Percentiles rank a stretch among this genome's conserved stretches.
Conservation (phyloP, 768 basidiomycete genomes). For the Pleurotus eryngii region DNA sequence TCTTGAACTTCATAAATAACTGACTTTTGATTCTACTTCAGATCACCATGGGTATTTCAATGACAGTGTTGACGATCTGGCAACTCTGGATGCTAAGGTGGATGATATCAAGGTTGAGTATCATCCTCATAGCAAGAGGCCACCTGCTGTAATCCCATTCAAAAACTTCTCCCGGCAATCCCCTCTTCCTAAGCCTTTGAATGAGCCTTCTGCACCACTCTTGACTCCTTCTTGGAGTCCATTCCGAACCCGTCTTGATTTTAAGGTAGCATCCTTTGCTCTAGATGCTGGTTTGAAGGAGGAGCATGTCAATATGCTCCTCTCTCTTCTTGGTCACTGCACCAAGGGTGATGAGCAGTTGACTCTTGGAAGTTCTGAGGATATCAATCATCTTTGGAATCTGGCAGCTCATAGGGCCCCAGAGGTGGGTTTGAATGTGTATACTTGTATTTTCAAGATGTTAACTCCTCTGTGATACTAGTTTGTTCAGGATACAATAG, state of each 20-base stretch:
- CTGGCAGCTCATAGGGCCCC: constrained; percentile 6
- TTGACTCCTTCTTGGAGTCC: constrained; percentile 21
- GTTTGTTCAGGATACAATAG: constrained; percentile 15
- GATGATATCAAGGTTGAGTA: constrained; percentile 25
- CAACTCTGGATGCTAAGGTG: background rate
- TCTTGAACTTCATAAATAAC: too few species aligned
- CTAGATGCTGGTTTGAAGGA: constrained; percentile 18
- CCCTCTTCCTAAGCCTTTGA: background rate
- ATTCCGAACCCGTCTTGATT: constrained; percentile 21
- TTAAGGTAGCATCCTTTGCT: constrained; percentile 23
- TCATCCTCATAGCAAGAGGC: constrained; percentile 16
- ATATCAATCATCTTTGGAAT: constrained; percentile 17
- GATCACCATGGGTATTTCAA: too few species aligned
- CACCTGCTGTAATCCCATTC: constrained; percentile 7
- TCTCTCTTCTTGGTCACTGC: constrained; percentile 15
- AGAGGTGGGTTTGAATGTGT: constrained; percentile 6
- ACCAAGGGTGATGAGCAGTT: constrained; percentile 7
- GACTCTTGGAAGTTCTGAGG: constrained; percentile 11
- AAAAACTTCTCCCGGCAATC: too few species aligned
- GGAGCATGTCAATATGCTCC: constrained; percentile 13
- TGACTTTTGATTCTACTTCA: too few species aligned
- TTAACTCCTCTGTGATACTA: constrained; percentile 10
- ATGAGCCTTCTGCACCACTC: background rate
- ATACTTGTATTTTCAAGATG: background rate
- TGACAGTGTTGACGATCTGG: too few species aligned